phyloP scores from a whole-genome alignment of 805 yeast genomes.

The Ogataea polymorpha region DNA sequence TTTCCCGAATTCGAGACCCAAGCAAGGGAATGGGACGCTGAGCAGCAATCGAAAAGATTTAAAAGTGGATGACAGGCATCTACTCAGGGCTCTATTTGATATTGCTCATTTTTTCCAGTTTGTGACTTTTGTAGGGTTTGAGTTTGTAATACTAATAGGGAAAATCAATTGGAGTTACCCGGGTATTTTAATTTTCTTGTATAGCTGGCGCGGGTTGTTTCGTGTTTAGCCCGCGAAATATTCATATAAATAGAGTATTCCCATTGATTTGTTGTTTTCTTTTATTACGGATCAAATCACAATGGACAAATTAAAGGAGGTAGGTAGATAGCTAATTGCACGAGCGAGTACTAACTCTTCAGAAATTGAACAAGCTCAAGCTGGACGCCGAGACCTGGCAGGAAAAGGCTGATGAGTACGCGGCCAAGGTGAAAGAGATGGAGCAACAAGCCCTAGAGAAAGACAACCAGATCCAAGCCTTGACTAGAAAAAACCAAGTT shows the following conservation, averaged over 20 bases:
- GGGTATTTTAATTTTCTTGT: slow-evolving; percentile 1
- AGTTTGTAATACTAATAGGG: neutral
- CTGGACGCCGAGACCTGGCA: slow-evolving; percentile 97
- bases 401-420: slow-evolving; percentile 88
- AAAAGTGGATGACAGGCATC: neutral
- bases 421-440: slow-evolving; percentile 75
- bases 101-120: neutral
- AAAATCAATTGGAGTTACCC: slow-evolving; percentile 5
- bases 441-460: slow-evolving; percentile 91
- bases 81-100: neutral
- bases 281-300: slow-evolving; percentile 10
- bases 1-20: neutral
- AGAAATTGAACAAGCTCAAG: slow-evolving; percentile 88
- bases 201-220: slow-evolving; percentile 9
- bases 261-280: slow-evolving; percentile 12
- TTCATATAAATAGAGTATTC: slow-evolving; percentile 9
- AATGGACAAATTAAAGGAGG: slow-evolving; percentile 52
- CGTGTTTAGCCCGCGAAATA: slow-evolving; percentile 9
- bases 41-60: slow-evolving; percentile 3
- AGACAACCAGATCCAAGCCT: slow-evolving; percentile 91
- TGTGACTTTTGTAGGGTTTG: neutral
- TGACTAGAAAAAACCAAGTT: slow-evolving; percentile 86
- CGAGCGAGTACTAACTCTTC: slow-evolving; percentile 2
- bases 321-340: slow-evolving; percentile 26
- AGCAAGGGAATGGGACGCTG: slow-evolving; percentile 2